Percentiles rank a stretch among this genome's conserved stretches.
These are phyloP conservation scores for Claviceps spartinae DNA, from an alignment of 2,329 filamentous ascomycete genomes.

Conservation along the genomic window DNA sequence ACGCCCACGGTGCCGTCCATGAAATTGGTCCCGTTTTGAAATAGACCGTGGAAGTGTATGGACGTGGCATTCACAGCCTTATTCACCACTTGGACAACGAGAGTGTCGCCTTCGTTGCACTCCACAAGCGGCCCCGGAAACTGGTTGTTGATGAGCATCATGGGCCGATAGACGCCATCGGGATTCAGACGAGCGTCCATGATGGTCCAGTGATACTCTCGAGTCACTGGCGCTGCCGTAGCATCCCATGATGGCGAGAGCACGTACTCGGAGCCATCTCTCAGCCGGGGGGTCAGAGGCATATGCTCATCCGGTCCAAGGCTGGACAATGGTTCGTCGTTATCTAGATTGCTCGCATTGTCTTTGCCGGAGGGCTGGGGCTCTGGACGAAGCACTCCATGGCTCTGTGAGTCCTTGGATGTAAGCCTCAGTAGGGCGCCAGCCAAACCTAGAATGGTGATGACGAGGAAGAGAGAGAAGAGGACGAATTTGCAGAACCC, in stretches of 20 bases:
- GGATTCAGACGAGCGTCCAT: conserved; percentile 44
- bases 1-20: conserved; percentile 62
- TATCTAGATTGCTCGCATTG: not conserved
- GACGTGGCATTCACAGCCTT: conserved; percentile 50
- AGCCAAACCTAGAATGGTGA: conserved; percentile 13
- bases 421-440: conserved; percentile 11
- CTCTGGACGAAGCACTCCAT: not conserved
- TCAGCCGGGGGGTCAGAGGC: conserved; percentile 13
- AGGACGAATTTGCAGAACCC: conserved; percentile 7
- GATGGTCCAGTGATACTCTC: conserved; percentile 49
- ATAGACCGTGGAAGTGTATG: conserved; percentile 68
- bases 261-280: conserved; percentile 36
- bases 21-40: conserved; percentile 58
- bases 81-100: conserved; percentile 58
- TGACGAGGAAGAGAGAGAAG: conserved; percentile 11
- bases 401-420: not conserved
- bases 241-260: conserved; percentile 44
- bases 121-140: conserved; percentile 64
- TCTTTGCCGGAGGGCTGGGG: not conserved
- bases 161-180: conserved; percentile 41
- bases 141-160: conserved; percentile 60
- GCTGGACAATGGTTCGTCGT: not conserved
- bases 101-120: conserved; percentile 57
- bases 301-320: conserved; percentile 14
- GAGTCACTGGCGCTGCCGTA: conserved; percentile 30